Evolutionary conservation across 2,329 filamentous ascomycete species (phyloP).

Genomic region (Teratosphaeria gauchensis): DNA sequence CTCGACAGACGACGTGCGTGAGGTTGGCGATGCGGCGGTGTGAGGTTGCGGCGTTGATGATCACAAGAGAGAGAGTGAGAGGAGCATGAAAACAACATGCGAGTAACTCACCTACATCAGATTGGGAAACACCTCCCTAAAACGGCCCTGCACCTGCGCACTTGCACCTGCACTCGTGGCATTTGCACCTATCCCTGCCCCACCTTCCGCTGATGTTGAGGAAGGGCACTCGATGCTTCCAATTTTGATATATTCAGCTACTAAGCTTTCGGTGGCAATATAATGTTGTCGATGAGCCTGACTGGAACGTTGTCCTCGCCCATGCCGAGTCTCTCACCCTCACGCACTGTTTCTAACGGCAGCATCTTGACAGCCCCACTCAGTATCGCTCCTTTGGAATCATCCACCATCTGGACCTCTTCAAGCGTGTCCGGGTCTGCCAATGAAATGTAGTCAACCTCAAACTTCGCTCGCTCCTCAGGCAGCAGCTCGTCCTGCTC

Average conservation of each 20-base stretch:
- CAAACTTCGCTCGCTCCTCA: slow-evolving; percentile 57
- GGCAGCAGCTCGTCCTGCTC: slow-evolving; percentile 55
- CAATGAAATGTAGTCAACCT: slow-evolving; percentile 87
- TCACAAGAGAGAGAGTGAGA: background rate
- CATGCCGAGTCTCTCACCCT: slow-evolving; percentile 60
- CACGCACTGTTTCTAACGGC: slow-evolving; percentile 59
- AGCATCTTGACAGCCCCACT: slow-evolving; percentile 89
- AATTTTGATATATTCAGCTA: background rate
- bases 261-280: slow-evolving; percentile 27
- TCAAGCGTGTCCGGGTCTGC: slow-evolving; percentile 76
- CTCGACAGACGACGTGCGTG: background rate
- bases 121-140: background rate
- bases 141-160: background rate
- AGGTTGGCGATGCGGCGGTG: background rate
- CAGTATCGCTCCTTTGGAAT: slow-evolving; percentile 63
- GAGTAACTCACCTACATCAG: background rate
- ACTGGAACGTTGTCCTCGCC: slow-evolving; percentile 68
- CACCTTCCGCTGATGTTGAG: too few relatives aligned
- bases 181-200: too few relatives aligned
- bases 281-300: slow-evolving; percentile 87
- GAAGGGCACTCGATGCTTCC: too few relatives aligned
- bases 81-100: background rate
- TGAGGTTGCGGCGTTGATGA: background rate
- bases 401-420: slow-evolving; percentile 65
- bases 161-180: background rate